Conservation (phyloP, 345 rosid genomes). For the Camelina sativa region DNA sequence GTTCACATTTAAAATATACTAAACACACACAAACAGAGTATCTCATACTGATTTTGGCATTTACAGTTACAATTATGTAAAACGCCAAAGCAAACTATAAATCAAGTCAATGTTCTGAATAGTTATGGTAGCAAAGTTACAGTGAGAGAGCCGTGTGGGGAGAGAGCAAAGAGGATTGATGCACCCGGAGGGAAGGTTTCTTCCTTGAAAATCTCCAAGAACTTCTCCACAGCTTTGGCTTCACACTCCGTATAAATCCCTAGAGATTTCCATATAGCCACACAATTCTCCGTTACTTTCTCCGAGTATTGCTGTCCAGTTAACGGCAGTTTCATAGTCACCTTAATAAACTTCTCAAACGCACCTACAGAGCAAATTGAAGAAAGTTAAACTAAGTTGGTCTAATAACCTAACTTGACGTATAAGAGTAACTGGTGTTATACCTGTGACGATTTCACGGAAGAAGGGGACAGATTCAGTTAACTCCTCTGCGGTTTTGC, state of each 20-base stretch:
- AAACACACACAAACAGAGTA: not conserved
- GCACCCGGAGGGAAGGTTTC: conserved; percentile 69
- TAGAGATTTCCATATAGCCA: conserved; percentile 67
- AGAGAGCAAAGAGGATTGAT: conserved; percentile 72
- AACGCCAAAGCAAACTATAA: not conserved
- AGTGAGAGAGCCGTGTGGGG: conserved; percentile 58
- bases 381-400: not conserved
- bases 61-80: not conserved
- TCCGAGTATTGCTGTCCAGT: conserved; percentile 72
- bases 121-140: conserved; percentile 39
- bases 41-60: not conserved
- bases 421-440: not conserved
- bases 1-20: not conserved
- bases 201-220: conserved; percentile 61
- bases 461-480: conserved; percentile 69
- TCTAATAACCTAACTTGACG: not conserved
- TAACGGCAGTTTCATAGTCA: conserved; percentile 68
- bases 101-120: not conserved
- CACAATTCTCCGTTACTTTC: conserved; percentile 79
- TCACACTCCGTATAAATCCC: conserved; percentile 76
- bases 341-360: conserved; percentile 67
- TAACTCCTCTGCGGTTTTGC: conserved; percentile 60
- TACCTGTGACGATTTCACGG: conserved; percentile 83
- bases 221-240: conserved; percentile 69
- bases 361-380: conserved; percentile 44